Evolutionary conservation across 169 alveolate genomes (phyloP), one percentile per base, ranked within the genome.

Genomic region (Plasmodium gaboni): DNA sequence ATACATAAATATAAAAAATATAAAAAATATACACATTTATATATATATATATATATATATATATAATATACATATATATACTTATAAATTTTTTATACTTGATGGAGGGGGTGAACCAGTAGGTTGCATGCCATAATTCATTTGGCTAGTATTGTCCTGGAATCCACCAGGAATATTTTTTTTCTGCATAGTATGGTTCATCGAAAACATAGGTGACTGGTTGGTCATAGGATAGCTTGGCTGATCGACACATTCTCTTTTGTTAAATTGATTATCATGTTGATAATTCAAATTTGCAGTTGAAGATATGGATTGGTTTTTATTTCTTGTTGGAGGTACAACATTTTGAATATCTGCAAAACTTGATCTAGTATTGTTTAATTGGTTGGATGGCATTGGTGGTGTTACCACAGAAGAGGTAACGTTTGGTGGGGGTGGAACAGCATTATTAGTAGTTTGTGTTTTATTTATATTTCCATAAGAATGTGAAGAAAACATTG

Each of bases 391-490:
- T 61, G 67, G 51, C 13, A 74, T 50, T 9, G 60, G 13, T 13
- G 74, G 60, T 10, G 55, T 61, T 28, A 32, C 15, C 17, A 28
- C 61, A 10, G 70, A 12, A 17, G 73, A n/a, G 15, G 28, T 22
- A 65, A 38, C 55, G 6, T 10, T 6, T 15, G 69, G 17, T 55
- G 88, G 59, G 5, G 55, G 64, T 19, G 17, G 15, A 22, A 22
- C 53, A n/a, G 9, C 46, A 12, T 26, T 42, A 26, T 12, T 51
- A 78, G 26, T 78, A 15, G 17, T 68, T 12, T 55, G 42, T 19
- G 89, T 42, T 64, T 78, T 68, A n/a, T 50, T 74, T 42, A 64
- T 22, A 70, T 78, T 78, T 44, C 78, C 42, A 32, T 78, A 78
- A 4, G 89, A 65, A 15, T 78, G 78, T 0, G 70, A 2, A 19